phyloP scores from a whole-genome alignment of 148 eudicot genomes.

The Chenopodium formosanum region DNA sequence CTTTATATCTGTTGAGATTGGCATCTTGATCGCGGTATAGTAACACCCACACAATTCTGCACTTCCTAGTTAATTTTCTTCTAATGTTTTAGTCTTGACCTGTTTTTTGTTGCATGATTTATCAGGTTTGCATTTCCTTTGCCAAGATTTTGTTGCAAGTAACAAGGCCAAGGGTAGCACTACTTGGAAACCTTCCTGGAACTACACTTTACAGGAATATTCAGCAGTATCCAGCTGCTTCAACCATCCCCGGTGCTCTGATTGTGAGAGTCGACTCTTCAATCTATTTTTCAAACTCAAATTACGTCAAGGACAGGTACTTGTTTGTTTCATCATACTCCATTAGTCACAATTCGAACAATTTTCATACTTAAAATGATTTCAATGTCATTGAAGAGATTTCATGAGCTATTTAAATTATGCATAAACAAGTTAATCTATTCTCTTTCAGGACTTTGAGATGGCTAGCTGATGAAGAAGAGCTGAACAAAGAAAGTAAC shows the following conservation, averaged over 20 bases:
- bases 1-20: conserved; percentile 56
- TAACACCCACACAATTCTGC: background rate
- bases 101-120: background rate
- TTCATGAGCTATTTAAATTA: no score
- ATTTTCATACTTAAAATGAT: no score
- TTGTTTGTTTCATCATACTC: no score
- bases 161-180: conserved; percentile 75
- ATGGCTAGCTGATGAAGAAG: conserved; percentile 66
- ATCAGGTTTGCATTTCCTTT: conserved; percentile 69
- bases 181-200: conserved; percentile 78
- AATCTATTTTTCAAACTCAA: conserved; percentile 86
- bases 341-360: no score
- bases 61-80: background rate
- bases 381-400: background rate
- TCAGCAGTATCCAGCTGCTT: conserved; percentile 75
- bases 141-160: conserved; percentile 89
- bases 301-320: conserved; percentile 85
- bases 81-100: no score
- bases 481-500: conserved; percentile 21
- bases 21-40: conserved; percentile 62
- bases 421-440: background rate
- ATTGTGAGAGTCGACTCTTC: conserved; percentile 81
- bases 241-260: conserved; percentile 57
- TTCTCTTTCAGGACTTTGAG: conserved; percentile 51
- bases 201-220: conserved; percentile 69